phyloP scores from a whole-genome alignment of 257 asterid genomes.

The Euphrasia confusa region DNA sequence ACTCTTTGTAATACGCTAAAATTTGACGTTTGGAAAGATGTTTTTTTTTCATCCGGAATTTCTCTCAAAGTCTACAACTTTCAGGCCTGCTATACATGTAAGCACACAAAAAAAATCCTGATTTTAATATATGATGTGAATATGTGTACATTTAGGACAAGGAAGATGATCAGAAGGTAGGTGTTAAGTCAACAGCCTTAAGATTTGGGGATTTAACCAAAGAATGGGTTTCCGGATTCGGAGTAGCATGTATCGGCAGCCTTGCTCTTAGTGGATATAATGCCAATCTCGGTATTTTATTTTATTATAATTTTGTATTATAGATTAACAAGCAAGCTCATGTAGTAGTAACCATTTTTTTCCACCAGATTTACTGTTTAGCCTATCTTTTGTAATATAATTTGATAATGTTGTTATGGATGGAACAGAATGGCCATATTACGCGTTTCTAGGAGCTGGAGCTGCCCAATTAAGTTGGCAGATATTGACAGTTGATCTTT shows the following conservation, averaged over 20 bases:
- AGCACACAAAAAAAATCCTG: neutral
- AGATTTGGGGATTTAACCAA: slow-evolving; percentile 80
- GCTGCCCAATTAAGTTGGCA: slow-evolving; percentile 82
- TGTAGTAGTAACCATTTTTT: neutral
- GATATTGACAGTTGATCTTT: slow-evolving; percentile 64
- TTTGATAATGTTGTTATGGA: slow-evolving; percentile 10
- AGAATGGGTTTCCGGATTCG: slow-evolving; percentile 72
- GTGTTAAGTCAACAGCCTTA: slow-evolving; percentile 91
- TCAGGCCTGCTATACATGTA: slow-evolving; percentile 15
- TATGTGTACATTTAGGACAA: slow-evolving; percentile 57
- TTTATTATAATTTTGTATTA: neutral
- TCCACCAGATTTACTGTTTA: slow-evolving; percentile 3
- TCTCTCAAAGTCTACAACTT: neutral
- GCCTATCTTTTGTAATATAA: slow-evolving; percentile 2
- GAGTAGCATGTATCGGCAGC: slow-evolving; percentile 70
- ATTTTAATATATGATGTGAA: slow-evolving; percentile 11
- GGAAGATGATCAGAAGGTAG: slow-evolving; percentile 72
- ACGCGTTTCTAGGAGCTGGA: slow-evolving; percentile 51
- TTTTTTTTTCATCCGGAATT: slow-evolving; percentile 6
- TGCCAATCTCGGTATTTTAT: slow-evolving; percentile 56
- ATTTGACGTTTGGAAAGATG: slow-evolving; percentile 7
- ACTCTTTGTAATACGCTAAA: slow-evolving; percentile 13
- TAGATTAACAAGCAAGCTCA: neutral
- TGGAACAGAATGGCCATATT: slow-evolving; percentile 72
- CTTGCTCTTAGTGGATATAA: slow-evolving; percentile 68